Evolutionary conservation across 2,329 filamentous ascomycete species (phyloP).

Genomic region (Thelonectria rubi): DNA sequence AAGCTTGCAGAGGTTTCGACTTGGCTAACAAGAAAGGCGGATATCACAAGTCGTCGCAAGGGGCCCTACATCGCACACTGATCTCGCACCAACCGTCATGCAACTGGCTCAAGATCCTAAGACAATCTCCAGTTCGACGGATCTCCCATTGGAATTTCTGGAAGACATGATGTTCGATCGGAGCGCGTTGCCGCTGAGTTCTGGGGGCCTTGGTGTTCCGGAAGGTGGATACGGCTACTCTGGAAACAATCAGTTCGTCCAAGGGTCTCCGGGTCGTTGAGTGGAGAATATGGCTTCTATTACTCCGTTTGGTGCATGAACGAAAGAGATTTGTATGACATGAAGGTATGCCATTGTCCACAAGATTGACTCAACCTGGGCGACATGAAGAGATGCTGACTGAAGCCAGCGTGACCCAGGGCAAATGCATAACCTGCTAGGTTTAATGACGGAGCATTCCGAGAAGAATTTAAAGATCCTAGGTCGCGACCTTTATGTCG

Average conservation of each 20-base stretch:
- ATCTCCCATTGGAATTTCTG: not conserved
- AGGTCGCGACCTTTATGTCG: constrained; percentile 30
- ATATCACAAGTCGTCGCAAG: too few species aligned
- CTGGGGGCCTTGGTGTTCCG: constrained; percentile 52
- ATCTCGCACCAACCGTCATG: constrained; percentile 64
- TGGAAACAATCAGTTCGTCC: constrained; percentile 9
- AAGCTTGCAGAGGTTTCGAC: too few species aligned
- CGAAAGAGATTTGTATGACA: constrained; percentile 52
- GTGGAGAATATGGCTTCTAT: constrained; percentile 59
- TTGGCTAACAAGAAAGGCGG: too few species aligned
- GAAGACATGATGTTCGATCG: constrained; percentile 46
- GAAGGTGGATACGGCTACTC: constrained; percentile 37
- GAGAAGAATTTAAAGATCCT: not conserved
- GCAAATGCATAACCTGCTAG: not conserved
- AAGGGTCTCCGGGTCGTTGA: constrained; percentile 50
- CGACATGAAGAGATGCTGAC: not conserved
- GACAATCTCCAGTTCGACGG: not conserved
- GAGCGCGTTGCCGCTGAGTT: constrained; percentile 63
- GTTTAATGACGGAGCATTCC: too few species aligned
- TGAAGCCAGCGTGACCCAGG: not conserved
- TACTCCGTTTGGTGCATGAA: constrained; percentile 66
- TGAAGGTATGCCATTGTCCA: not conserved
- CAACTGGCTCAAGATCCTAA: constrained; percentile 58
- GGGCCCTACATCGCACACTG: constrained; percentile 41
- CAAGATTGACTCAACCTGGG: too few species aligned